Base-by-base conservation (phyloP, 2,329 filamentous ascomycete species). In the Fusarium agapanthi region DNA sequence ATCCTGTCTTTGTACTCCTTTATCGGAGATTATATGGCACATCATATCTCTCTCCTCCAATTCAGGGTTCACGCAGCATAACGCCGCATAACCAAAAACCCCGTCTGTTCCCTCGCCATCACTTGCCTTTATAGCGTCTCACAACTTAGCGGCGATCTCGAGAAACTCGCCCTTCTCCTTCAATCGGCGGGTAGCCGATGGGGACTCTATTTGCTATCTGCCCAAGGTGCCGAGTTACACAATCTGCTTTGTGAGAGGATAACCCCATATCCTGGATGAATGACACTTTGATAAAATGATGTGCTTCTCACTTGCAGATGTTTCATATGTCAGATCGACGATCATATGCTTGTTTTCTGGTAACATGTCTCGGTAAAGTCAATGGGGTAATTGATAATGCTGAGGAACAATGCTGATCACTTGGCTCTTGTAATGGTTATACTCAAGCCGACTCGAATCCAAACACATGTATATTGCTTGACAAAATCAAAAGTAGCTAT, bases 211-310 rank as follows among this genome's bases (percentile, higher is more conserved):
- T 88, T 90, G 35, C 82, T 91, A 34, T 89, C 10, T 38, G 50
- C 15, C 7, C 34, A n/a, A 28, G 32, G 11, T 87, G 9, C 86
- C 85, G 41, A 84, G 84, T 69, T 90, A 92, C 77, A 86, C 89
- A 76, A 84, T 93, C 34, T 88, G 86, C 54, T 81, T 93, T 3
- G 89, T 92, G 41, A 90, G 90, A 24, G 75, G 81, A 48, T 84
- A 90, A 69, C 89, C 90, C 30, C n/a, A n/a, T 32, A 51, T 38
- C 34, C 28, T 47, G 24, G 9, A 34, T 37, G 55, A n/a, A n/a
- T 59, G n/a, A 16, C 28, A 61, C n/a, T 28, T 28, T 22, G 26
- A 40, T 32, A 15, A 9, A 53, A 61, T 24, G 6, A 16, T 13
- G 12, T n/a, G 24, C 15, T 65, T 48, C 16, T 48, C 43, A 28